Evolutionary conservation across 306 rosid species (phyloP), one percentile per base, ranked within the genome.

Genomic region (Medicago arabica): DNA sequence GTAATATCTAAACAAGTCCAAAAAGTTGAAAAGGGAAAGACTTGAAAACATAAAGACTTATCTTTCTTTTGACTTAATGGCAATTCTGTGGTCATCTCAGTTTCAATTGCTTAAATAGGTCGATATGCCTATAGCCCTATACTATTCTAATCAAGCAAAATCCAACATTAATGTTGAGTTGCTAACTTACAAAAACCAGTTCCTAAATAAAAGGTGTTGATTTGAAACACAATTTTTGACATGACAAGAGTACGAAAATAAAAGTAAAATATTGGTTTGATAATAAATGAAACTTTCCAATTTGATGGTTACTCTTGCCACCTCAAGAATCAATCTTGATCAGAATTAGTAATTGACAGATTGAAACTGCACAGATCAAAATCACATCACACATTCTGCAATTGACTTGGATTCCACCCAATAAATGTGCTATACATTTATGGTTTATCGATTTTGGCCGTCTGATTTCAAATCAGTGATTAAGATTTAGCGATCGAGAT

Each of bases 11-110:
- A 41, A 40, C 12, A 19, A 13, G 36, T n/a, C 15, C 7, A 36
- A 19, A 49, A 36, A 50, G 62, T 1, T 6, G 73, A 51, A 51
- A 13, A 3, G 16, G 68, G 31, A 53, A 51, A 6, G 46, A 62
- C 49, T 14, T 21, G 72, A 53, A 58, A 64, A 31, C 21, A 40
- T 54, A 17, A 11, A 65, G 0, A 7, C 23, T 38, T 41, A 46
- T 34, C 36, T 31, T 65, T 39, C 61, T 72, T 57, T 72, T 46
- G 67, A 28, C 41, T 57, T 18, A 57, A 23, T 58, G 23, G n/a
- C 38, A 12, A 38, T 21, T 21, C 12, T 57, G 63, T 44, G 50
- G 50, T 44, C 14, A 44, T 1, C 50, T 12, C 5, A 60, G 17
- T 60, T 60, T 60, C 16, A 14, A 28, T 28, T 28, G 40, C 66